phyloP scores from a whole-genome alignment of 345 rosid genomes.

The Populus simonii region DNA sequence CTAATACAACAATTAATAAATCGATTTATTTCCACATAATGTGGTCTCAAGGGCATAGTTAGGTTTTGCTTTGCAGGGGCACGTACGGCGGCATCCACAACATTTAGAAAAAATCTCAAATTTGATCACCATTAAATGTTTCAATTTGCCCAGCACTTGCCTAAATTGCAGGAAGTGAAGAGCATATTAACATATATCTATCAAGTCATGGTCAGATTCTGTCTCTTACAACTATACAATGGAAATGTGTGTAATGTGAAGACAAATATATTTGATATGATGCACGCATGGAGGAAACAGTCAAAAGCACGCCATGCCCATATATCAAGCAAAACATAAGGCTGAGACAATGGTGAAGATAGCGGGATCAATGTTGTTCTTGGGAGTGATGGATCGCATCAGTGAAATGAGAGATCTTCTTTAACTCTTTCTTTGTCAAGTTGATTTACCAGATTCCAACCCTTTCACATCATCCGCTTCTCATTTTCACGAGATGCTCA shows the following conservation, averaged over 20 bases:
- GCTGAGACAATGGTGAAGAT: neutral
- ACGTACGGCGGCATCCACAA: too few relatives aligned
- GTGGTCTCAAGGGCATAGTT: too few relatives aligned
- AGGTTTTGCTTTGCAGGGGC: too few relatives aligned
- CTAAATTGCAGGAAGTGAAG: neutral
- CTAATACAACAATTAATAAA: too few relatives aligned
- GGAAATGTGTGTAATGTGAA: neutral
- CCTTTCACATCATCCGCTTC: constrained; percentile 29
- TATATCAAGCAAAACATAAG: neutral
- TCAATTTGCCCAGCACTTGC: neutral
- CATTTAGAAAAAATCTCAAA: too few relatives aligned
- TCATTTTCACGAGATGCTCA: constrained; percentile 1
- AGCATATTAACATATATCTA: too few relatives aligned
- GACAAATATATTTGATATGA: neutral
- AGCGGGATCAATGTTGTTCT: neutral
- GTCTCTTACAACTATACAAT: neutral
- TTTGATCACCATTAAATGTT: neutral
- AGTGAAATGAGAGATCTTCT: constrained; percentile 13
- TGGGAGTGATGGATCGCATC: neutral
- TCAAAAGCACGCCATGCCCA: neutral
- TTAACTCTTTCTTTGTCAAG: constrained; percentile 16
- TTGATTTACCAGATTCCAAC: constrained; percentile 27
- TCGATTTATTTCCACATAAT: too few relatives aligned
- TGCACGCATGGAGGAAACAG: neutral
- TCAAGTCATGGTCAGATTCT: neutral